Evolutionary conservation across 345 rosid genomes (phyloP).

Genomic region (Brassica nigra): DNA sequence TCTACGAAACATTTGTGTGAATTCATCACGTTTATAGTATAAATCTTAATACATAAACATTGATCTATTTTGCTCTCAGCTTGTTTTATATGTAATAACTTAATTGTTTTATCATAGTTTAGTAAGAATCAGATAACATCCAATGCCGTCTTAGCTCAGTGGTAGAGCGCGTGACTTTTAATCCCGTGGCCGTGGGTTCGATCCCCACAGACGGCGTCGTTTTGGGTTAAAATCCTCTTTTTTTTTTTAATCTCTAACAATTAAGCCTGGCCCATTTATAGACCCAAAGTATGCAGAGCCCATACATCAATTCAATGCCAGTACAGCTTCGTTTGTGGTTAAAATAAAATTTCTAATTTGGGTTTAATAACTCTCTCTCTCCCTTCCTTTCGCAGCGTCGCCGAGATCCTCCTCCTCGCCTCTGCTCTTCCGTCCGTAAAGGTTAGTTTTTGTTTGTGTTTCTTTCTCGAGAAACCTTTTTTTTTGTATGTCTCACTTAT

Average conservation of each 20-base stretch:
- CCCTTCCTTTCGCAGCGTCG: background rate
- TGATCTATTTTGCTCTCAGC: background rate
- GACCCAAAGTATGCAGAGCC: background rate
- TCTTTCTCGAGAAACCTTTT: background rate
- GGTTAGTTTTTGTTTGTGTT: background rate
- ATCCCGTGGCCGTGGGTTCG: slow-evolving; percentile 14
- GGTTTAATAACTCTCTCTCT: background rate
- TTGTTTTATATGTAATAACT: too few relatives aligned
- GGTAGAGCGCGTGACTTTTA: slow-evolving; percentile 12
- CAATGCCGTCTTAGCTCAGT: slow-evolving; percentile 9
- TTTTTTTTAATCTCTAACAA: background rate
- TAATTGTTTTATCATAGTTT: too few relatives aligned
- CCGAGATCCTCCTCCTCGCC: background rate
- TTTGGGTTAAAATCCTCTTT: background rate
- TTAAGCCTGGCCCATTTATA: background rate
- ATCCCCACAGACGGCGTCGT: slow-evolving; percentile 4
- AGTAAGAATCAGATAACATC: background rate
- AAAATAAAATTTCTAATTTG: too few relatives aligned
- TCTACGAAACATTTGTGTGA: background rate
- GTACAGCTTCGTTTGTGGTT: too few relatives aligned
- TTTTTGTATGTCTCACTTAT: background rate
- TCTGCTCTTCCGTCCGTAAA: background rate
- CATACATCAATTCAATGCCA: background rate
- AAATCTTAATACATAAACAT: background rate
- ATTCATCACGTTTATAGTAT: background rate